These are phyloP conservation scores for Boletus rubescentipes DNA, from an alignment of 768 basidiomycete genomes.

Conservation along the genomic window DNA sequence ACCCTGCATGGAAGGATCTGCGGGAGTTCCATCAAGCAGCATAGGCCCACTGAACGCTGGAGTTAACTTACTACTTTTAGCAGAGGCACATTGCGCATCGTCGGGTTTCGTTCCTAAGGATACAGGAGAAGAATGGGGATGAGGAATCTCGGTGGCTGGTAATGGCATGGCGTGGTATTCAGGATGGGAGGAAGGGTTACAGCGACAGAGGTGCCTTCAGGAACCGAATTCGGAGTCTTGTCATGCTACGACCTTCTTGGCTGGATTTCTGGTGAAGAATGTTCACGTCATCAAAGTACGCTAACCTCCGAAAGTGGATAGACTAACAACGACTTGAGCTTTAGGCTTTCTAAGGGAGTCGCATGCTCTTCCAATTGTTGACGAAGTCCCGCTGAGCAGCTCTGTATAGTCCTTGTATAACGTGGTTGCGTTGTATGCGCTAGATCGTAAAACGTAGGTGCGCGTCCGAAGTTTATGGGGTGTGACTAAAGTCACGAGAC, in stretches of 20 bases:
- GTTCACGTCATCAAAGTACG: too few species aligned
- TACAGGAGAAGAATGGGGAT: too few species aligned
- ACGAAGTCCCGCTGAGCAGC: background rate
- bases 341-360: background rate
- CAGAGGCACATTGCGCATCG: background rate
- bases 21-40: background rate
- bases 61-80: too few species aligned
- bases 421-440: background rate
- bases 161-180: background rate
- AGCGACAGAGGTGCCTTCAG: too few species aligned
- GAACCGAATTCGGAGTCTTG: too few species aligned
- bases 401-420: background rate
- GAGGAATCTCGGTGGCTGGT: too few species aligned
- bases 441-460: background rate
- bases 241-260: too few species aligned
- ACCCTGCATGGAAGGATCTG: background rate
- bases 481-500: too few species aligned
- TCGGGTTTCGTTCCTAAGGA: too few species aligned
- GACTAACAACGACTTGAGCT: conserved; percentile 1
- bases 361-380: background rate
- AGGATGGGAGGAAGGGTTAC: too few species aligned
- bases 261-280: background rate
- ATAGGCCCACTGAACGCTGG: too few species aligned
- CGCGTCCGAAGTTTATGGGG: background rate
- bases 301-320: background rate